phyloP scores from a whole-genome alignment of 371 early-diverging fungal species.

The Mortierella sp. region DNA sequence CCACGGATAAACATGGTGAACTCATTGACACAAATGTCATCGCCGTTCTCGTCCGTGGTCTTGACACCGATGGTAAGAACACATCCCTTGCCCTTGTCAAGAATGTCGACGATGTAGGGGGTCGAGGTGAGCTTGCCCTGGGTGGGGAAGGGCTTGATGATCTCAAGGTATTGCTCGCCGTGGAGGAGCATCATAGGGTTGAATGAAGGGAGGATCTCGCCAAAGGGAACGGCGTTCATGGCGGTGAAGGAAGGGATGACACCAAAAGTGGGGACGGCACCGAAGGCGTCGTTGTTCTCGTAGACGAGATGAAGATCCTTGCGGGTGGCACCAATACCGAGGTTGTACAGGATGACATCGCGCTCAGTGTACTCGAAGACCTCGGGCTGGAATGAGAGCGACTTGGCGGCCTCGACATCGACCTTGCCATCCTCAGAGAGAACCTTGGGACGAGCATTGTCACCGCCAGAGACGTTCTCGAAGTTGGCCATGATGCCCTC shows the following conservation, averaged over 20 bases:
- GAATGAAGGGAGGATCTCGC: conserved; percentile 71
- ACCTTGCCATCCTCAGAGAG: conserved; percentile 57
- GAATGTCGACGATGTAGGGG: conserved; percentile 87
- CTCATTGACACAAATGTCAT: conserved; percentile 87
- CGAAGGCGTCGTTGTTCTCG: conserved; percentile 63
- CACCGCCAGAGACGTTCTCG: conserved; percentile 58
- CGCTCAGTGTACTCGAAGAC: conserved; percentile 81
- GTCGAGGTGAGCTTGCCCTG: conserved; percentile 75
- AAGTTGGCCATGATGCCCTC: conserved; percentile 87
- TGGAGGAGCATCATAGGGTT: conserved; percentile 77
- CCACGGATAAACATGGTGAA: conserved; percentile 95
- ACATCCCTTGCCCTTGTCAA: conserved; percentile 97
- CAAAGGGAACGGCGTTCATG: conserved; percentile 75
- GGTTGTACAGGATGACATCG: conserved; percentile 76
- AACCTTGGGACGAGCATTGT: conserved; percentile 35
- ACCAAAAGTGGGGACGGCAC: conserved; percentile 66
- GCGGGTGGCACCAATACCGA: conserved; percentile 63
- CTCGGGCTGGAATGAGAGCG: conserved; percentile 60
- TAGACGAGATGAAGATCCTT: conserved; percentile 72
- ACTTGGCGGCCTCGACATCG: conserved; percentile 78
- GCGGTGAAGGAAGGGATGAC: conserved; percentile 78
- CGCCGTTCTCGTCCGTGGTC: conserved; percentile 82
- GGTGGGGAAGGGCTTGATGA: conserved; percentile 68
- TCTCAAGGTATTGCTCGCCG: conserved; percentile 76
- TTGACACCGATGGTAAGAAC: conserved; percentile 84